Conservation (phyloP, 768 basidiomycete genomes). For the Phlebiopsis flavidoalba region DNA sequence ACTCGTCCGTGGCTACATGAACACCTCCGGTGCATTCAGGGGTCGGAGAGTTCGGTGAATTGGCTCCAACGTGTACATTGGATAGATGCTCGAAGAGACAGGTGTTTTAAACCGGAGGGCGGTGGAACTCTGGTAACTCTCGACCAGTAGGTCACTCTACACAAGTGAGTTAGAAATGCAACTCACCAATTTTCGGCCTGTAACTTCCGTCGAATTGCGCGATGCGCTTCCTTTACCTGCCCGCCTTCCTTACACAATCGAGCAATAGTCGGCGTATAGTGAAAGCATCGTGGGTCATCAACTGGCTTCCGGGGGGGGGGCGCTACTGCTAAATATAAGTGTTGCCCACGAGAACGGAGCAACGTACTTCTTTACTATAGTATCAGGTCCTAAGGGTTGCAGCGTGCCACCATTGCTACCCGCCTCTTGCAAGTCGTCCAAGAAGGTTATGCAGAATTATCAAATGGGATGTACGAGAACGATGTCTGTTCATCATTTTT, state of each 20-base stretch:
- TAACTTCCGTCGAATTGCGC: constrained; percentile 10
- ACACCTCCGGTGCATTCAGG: constrained; percentile 44
- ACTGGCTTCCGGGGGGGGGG: too few relatives aligned
- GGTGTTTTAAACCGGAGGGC: constrained; percentile 33
- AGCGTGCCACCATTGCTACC: constrained; percentile 35
- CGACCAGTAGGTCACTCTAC: not conserved
- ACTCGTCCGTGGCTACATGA: constrained; percentile 44
- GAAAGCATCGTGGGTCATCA: constrained; percentile 22
- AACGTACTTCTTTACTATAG: constrained; percentile 52
- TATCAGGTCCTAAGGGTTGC: constrained; percentile 26
- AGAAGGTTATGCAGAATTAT: constrained; percentile 37
- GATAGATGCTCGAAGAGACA: constrained; percentile 30
- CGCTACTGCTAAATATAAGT: not conserved
- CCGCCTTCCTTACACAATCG: not conserved
- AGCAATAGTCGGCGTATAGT: not conserved
- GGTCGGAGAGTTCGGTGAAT: constrained; percentile 58
- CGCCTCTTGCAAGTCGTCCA: constrained; percentile 43
- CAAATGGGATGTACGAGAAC: constrained; percentile 37
- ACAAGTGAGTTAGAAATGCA: not conserved
- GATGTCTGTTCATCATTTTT: constrained; percentile 42
- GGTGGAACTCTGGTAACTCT: constrained; percentile 15
- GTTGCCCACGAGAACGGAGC: constrained; percentile 42
- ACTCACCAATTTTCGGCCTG: not conserved
- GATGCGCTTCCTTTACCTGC: constrained; percentile 4
- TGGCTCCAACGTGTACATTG: constrained; percentile 34